These are phyloP conservation scores for Xylariaceae sp. DNA, from an alignment of 2,329 filamentous ascomycete genomes.

Conservation along the genomic window DNA sequence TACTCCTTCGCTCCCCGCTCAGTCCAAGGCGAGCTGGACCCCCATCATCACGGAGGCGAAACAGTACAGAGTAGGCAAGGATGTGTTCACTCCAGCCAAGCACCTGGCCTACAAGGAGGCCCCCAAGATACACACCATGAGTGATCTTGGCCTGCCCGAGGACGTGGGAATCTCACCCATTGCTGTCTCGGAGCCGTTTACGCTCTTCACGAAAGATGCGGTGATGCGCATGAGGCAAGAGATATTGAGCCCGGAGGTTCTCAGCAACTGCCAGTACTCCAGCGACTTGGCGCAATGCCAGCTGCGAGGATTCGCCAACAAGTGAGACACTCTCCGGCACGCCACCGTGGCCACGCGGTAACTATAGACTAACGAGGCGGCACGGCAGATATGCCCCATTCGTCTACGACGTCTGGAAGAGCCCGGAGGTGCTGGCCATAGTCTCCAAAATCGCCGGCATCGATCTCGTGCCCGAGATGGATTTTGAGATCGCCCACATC, in stretches of 20 bases:
- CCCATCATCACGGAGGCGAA: constrained; percentile 18
- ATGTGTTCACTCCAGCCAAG: constrained; percentile 42
- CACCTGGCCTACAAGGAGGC: constrained; percentile 48
- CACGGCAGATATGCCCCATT: constrained; percentile 52
- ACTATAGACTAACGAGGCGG: no score
- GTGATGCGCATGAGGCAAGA: constrained; percentile 55
- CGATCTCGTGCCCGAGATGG: constrained; percentile 45
- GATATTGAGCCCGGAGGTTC: constrained; percentile 50
- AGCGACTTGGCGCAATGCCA: constrained; percentile 51
- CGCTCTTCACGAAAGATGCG: constrained; percentile 54
- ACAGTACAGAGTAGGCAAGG: constrained; percentile 9
- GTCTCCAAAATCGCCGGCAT: constrained; percentile 47
- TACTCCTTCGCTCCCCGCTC: constrained; percentile 4
- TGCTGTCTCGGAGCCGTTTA: constrained; percentile 59
- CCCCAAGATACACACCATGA: constrained; percentile 49
- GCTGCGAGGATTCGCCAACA: constrained; percentile 23
- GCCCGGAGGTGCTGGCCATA: constrained; percentile 34
- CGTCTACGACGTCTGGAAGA: constrained; percentile 44
- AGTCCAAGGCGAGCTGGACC: constrained; percentile 12
- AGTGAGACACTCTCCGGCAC: constrained; percentile 31
- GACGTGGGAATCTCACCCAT: constrained; percentile 52
- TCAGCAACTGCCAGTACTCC: constrained; percentile 47
- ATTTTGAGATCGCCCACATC: constrained; percentile 49
- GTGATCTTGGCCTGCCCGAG: constrained; percentile 49
- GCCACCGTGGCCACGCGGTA: no score